Conservation (phyloP, 805 yeast genomes). For the Candida peoriensis region DNA sequence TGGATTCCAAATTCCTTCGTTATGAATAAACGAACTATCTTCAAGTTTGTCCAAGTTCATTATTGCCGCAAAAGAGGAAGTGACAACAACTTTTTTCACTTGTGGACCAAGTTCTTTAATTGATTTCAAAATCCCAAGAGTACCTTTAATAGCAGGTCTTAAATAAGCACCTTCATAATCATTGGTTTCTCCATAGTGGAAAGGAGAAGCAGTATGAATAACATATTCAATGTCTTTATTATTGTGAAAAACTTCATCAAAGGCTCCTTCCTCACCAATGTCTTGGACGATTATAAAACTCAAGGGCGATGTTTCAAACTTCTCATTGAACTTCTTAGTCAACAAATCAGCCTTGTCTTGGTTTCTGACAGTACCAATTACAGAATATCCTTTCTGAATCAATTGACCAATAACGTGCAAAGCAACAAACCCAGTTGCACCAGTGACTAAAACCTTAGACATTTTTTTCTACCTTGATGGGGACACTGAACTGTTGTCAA, state of each 20-base stretch:
- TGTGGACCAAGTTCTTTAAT: constrained; percentile 32
- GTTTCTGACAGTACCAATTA: constrained; percentile 39
- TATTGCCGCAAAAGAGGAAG: constrained; percentile 46
- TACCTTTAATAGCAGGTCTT: constrained; percentile 50
- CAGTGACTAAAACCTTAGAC: constrained; percentile 34
- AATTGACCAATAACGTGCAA: constrained; percentile 34
- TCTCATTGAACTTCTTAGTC: constrained; percentile 15
- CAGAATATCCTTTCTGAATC: constrained; percentile 32
- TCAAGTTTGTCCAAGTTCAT: constrained; percentile 26
- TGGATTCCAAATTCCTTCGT: constrained; percentile 45
- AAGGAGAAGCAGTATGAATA: constrained; percentile 58
- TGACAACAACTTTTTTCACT: constrained; percentile 43
- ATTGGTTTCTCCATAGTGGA: constrained; percentile 34
- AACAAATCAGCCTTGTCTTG: constrained; percentile 27
- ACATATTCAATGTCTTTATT: constrained; percentile 46
- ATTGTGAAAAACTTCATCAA: constrained; percentile 37
- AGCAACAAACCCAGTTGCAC: constrained; percentile 43
- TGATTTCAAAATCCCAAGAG: constrained; percentile 42
- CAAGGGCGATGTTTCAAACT: no score
- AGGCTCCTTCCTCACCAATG: constrained; percentile 35
- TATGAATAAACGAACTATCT: constrained; percentile 28
- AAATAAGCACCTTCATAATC: constrained; percentile 40
- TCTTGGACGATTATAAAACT: constrained; percentile 43
- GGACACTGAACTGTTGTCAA: no score
- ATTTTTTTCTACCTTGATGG: no score